Evolutionary conservation across 176 grass and related monocot species (phyloP), one percentile per base, ranked within the genome.

Genomic region (Tuctoria greenei): DNA sequence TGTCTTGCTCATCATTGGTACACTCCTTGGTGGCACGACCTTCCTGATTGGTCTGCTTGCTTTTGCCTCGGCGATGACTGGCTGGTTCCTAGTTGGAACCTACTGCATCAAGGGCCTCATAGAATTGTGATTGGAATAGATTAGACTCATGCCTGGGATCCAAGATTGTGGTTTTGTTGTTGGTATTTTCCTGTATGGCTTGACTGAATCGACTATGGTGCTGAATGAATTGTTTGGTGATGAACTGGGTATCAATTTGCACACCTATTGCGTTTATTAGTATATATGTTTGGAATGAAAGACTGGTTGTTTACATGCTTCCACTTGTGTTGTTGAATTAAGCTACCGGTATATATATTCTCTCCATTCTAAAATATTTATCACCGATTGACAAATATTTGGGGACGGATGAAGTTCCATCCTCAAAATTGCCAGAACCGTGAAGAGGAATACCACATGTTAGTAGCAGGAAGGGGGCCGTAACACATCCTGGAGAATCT

Each of bases 71-170:
- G 86, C 13, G 5, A 76, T 98, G 75, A 88, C 76, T 8, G 86
- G 76, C 8, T 98, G 95, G 95, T 98, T 98, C 49, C 65, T 94
- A 39, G 41, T 92, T 26, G 95, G 95, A 61, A 92, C 95, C 31
- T 92, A 94, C 70, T 94, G 91, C 83, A 86, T 92, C 73, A 94
- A 94, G 73, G 68, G 76, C 28, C 91, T 98, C 69, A 67, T 98
- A 58, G 79, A 90, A 51, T 90, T 98, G 86, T 98, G 87, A 64
- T 55, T 39, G 37, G 38, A 78, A 17, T 39, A 44, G 18, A 63
- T 18, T 16, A 42, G n/a, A 56, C 7, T 37, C 38, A 37, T 8
- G 18, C 64, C 55, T 44, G 23, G 31, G 28, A 51, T 26, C 15
- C 8, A 38, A 26, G 54, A 25, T 52, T 27, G 8, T 12, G 1